Conservation (phyloP, 192 early-diverging fungal genomes). For the Coemansia sp. region DNA sequence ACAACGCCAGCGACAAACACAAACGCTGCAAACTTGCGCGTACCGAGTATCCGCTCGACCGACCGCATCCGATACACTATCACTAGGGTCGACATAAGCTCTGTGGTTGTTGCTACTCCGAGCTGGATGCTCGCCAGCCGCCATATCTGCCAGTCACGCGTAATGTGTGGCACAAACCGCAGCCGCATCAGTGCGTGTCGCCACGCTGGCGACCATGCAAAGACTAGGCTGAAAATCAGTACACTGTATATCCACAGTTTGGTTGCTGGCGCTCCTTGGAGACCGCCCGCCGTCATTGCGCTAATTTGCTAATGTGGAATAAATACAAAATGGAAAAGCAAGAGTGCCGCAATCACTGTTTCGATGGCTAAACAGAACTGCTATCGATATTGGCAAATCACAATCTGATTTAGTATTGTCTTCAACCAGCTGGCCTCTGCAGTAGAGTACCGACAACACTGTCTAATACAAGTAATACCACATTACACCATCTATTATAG, state of each 20-base stretch:
- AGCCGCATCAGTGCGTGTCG: background rate
- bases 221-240: background rate
- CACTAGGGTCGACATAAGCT: background rate
- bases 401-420: no score
- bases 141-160: background rate
- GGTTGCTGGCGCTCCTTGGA: background rate
- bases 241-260: background rate
- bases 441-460: no score
- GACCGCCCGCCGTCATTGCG: background rate
- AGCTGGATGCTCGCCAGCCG: background rate
- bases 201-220: background rate
- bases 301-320: background rate
- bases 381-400: no score
- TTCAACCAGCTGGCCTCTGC: no score
- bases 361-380: no score
- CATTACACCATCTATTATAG: no score
- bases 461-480: no score
- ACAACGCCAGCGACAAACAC: background rate
- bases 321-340: no score
- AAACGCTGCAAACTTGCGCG: background rate
- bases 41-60: background rate
- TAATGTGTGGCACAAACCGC: background rate
- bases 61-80: background rate
- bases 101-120: background rate
- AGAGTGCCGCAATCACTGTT: no score